These are phyloP conservation scores for Podaxis carcinomalis DNA, from an alignment of 768 basidiomycete genomes.

Conservation along the genomic window DNA sequence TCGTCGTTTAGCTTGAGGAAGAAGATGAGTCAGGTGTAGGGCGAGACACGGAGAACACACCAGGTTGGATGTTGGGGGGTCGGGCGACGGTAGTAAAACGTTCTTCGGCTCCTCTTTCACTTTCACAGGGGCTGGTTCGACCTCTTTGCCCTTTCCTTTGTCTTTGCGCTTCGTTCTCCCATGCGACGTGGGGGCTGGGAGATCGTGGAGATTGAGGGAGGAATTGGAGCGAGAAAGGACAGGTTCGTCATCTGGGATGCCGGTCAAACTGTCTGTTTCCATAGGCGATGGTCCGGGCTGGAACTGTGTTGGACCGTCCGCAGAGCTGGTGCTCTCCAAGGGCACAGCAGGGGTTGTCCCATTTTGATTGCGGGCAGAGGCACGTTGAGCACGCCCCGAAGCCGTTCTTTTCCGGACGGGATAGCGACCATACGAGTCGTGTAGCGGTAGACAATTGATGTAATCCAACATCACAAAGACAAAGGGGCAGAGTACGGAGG, in stretches of 20 bases:
- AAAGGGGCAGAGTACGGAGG: slow-evolving; percentile 12
- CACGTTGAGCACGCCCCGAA: slow-evolving; percentile 69
- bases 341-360: slow-evolving; percentile 32
- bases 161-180: slow-evolving; percentile 40
- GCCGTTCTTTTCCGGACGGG: slow-evolving; percentile 37
- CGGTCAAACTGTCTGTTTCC: slow-evolving; percentile 41
- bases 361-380: slow-evolving; percentile 63
- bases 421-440: slow-evolving; percentile 20
- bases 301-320: slow-evolving; percentile 30
- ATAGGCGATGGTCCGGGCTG: slow-evolving; percentile 27
- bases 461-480: slow-evolving; percentile 16
- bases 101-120: slow-evolving; percentile 52
- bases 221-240: slow-evolving; percentile 65
- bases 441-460: slow-evolving; percentile 19
- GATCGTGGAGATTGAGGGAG: slow-evolving; percentile 34
- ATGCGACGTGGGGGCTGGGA: slow-evolving; percentile 19
- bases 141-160: slow-evolving; percentile 53
- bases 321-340: slow-evolving; percentile 34
- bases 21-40: slow-evolving; percentile 11
- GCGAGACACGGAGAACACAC: slow-evolving; percentile 26
- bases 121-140: slow-evolving; percentile 31
- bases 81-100: slow-evolving; percentile 37
- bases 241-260: slow-evolving; percentile 55
- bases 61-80: slow-evolving; percentile 35
- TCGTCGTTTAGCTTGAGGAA: slow-evolving; percentile 53